Evolutionary conservation across 441 rosid species (phyloP).

Genomic region (Daphne laureola): DNA sequence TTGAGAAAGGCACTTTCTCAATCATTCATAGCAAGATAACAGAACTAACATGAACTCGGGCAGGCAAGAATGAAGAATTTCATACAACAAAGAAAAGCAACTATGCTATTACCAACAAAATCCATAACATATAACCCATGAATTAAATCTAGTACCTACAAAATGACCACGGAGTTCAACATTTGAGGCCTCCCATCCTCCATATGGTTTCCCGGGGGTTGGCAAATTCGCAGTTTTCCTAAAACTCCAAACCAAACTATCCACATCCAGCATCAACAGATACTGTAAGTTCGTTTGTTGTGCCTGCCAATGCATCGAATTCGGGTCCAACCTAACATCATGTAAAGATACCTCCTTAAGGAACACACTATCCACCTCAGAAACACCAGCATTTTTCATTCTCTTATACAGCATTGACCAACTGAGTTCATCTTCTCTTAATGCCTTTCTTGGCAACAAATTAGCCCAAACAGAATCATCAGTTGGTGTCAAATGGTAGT

Average conservation of each 20-base stretch:
- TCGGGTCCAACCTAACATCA: conserved; percentile 60
- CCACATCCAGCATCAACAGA: conserved; percentile 70
- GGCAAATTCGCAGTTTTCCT: conserved; percentile 69
- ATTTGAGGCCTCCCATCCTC: conserved; percentile 75
- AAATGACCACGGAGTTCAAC: conserved; percentile 88
- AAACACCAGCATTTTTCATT: conserved; percentile 41
- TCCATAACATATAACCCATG: background rate
- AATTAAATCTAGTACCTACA: conserved; percentile 50
- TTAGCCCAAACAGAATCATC: conserved; percentile 77
- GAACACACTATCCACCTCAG: conserved; percentile 28
- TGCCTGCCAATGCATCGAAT: conserved; percentile 56
- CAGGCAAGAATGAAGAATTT: conserved; percentile 2
- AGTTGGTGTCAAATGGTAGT: conserved; percentile 71
- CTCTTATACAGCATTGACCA: conserved; percentile 64
- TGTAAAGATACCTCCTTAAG: conserved; percentile 74
- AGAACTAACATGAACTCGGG: conserved; percentile 1
- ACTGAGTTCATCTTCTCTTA: conserved; percentile 49
- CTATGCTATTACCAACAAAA: background rate
- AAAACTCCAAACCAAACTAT: conserved; percentile 74
- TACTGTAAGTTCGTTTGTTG: conserved; percentile 87
- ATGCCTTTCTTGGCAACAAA: conserved; percentile 66
- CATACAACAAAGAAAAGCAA: too few species aligned
- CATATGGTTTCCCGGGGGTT: conserved; percentile 53
- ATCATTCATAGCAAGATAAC: conserved; percentile 7
- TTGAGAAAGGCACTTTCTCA: conserved; percentile 4